phyloP scores from a whole-genome alignment of 257 asterid species.

The Nemophila menziesii region DNA sequence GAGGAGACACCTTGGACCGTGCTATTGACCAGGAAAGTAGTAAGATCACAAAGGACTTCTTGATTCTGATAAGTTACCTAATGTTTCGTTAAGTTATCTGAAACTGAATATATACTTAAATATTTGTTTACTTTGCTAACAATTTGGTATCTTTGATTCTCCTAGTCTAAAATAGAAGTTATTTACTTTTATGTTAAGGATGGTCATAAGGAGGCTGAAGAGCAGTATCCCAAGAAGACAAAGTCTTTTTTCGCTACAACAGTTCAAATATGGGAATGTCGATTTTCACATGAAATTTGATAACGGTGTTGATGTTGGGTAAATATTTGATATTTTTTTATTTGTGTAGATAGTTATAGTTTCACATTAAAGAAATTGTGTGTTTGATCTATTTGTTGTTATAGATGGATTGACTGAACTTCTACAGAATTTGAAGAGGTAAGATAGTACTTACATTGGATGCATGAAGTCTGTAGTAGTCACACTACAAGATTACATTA shows the following conservation, averaged over 20 bases:
- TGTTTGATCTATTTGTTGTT: slow-evolving; percentile 2
- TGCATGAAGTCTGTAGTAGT: slow-evolving; percentile 97
- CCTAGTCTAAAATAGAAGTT: no score
- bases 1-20: slow-evolving; percentile 96
- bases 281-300: slow-evolving; percentile 78
- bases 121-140: no score
- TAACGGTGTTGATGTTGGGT: slow-evolving; percentile 69
- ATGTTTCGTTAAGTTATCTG: neutral
- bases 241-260: slow-evolving; percentile 73
- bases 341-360: no score
- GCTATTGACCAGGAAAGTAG: slow-evolving; percentile 65
- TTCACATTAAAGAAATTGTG: no score
- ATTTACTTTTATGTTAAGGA: slow-evolving; percentile 39
- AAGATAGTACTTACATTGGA: slow-evolving; percentile 71
- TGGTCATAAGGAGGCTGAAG: slow-evolving; percentile 86
- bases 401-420: slow-evolving; percentile 67
- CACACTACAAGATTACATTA: no score
- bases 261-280: slow-evolving; percentile 86
- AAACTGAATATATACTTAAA: neutral
- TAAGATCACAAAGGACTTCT: slow-evolving; percentile 49
- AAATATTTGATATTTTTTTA: slow-evolving; percentile 9
- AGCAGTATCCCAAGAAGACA: slow-evolving; percentile 76
- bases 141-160: no score
- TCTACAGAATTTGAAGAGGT: slow-evolving; percentile 55
- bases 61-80: slow-evolving; percentile 62